Evolutionary conservation across 2,329 filamentous ascomycete species (phyloP), one percentile per base, ranked within the genome.

Genomic region (Magnaporthiopsis incrustans): DNA sequence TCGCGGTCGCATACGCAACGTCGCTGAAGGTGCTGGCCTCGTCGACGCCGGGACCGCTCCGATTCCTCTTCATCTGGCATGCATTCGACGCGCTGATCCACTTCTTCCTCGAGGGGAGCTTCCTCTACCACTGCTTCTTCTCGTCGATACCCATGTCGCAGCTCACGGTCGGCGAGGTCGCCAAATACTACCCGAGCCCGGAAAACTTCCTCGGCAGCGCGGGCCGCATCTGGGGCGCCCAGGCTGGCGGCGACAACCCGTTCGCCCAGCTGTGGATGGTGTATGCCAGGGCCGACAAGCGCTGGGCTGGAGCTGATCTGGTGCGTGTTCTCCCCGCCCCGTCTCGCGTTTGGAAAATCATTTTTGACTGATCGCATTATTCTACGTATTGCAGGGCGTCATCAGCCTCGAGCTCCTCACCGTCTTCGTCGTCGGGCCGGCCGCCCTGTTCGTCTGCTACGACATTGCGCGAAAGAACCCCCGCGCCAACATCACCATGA

Each of bases 41-140:
- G 25, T 71, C 79, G 1, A 79, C 86, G 14, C 77, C 83, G 1
- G 73, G 78, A 53, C 84, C 86, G 62, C 81, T 82, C 64, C 91
- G 92, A 67, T 79, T 90, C 73, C 87, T 97, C 68, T 97, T 97
- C 82, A 85, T 96, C 77, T 97, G 94, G 94, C 93, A 97, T 79
- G 84, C 91, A 53, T 96, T 96, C 78, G 93, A 97, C 75, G 91
- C 91, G 38, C 83, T 97, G 58, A 94, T 93, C 71, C 95, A 99
- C 79, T 86, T 96, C 76, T 81, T 92, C 74, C 89, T 98, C 74
- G 94, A 98, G 78, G 93, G 92, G 63, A 89, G 87, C 71, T 98
- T 92, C 77, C 86, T 97, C 30, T 97, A 92, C 82, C 91, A 96
- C 78, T 96, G 91, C 80, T 96, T 98, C 83, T 94, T 92, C 82